Percentiles rank a stretch among this genome's conserved stretches.
phyloP scores from a whole-genome alignment of 2,329 filamentous ascomycete species.

The Stachybotrys echinatus region DNA sequence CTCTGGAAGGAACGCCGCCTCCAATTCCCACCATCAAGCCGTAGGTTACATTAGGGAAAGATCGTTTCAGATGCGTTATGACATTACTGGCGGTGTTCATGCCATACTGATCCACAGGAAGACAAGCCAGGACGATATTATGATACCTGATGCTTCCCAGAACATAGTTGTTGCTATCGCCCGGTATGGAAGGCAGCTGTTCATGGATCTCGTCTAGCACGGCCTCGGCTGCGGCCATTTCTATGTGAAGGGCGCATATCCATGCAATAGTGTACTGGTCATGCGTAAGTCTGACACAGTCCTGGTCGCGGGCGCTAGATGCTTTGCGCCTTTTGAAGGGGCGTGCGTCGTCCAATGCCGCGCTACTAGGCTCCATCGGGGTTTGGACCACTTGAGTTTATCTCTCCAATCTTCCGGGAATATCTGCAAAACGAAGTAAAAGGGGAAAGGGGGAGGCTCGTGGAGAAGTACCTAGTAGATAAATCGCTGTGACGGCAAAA shows the following conservation, averaged over 20 bases:
- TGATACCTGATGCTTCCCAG: slow-evolving; percentile 9
- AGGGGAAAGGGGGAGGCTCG: no score
- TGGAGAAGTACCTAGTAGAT: no score
- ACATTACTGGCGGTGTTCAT: slow-evolving; percentile 11
- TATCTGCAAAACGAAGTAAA: no score
- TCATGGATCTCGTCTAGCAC: slow-evolving; percentile 17
- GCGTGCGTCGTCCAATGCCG: no score
- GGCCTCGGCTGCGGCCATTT: neutral
- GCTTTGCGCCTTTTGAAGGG: no score
- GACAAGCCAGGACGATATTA: slow-evolving; percentile 10
- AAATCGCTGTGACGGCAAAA: no score
- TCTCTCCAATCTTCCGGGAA: no score
- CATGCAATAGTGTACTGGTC: neutral
- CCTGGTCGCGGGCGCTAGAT: no score
- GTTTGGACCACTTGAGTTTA: no score
- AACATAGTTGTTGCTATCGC: slow-evolving; percentile 8
- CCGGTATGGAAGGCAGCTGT: slow-evolving; percentile 15
- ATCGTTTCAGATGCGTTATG: slow-evolving; percentile 17
- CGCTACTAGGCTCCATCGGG: no score
- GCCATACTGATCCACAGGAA: slow-evolving; percentile 7
- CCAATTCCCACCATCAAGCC: slow-evolving; percentile 7
- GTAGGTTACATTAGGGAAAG: slow-evolving; percentile 20
- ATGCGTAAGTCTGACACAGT: neutral
- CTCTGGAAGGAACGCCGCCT: slow-evolving; percentile 23
- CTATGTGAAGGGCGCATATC: neutral